Evolutionary conservation across 257 asterid species (phyloP), one percentile per base, ranked within the genome.

Genomic region (Przewalskia tangutica): DNA sequence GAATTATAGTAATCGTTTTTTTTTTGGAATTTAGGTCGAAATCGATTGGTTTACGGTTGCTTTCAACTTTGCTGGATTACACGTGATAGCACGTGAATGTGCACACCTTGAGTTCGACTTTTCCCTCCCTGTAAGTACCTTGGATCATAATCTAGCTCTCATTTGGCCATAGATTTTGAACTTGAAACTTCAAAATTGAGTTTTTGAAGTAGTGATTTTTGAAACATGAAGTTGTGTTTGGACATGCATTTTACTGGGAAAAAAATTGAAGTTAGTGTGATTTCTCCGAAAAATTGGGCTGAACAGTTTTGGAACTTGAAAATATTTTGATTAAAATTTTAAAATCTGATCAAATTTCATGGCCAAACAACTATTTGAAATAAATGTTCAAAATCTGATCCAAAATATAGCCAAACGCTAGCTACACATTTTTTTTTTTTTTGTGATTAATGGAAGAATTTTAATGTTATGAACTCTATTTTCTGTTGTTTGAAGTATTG

Each of bases 41-140:
- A 64, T 54, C 76, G 53, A n/a, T 42, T 63, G 81, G 50, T 63
- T 38, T 59, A 16, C 14, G 8, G 58, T 73, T 71, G 77, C 40
- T 68, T 64, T 23, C 17, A 66, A 23, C 70, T 68, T 73, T 77
- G 67, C 77, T 64, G 85, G 70, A 62, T 20, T 82, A 36, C 54
- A 53, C n/a, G 44, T 50, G 78, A 65, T 82, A 40, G 10, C 78
- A 70, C 79, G 83, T 82, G 86, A 76, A 77, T 81, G 86, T 82
- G 84, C 73, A 27, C 17, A 77, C 76, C 76, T 83, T 77, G 85
- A 76, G 81, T 84, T 54, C 81, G 83, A 88, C 58, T 82, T 77
- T 62, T 81, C 64, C 77, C 84, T 51, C 82, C 27, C 54, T 42
- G 89, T 86, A 64, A 83, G 89, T 60, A 48, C 11, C 23, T 27